Percentiles rank a stretch among this genome's conserved stretches.
phyloP scores from a whole-genome alignment of 768 basidiomycete genomes.

The Terana coerulea region DNA sequence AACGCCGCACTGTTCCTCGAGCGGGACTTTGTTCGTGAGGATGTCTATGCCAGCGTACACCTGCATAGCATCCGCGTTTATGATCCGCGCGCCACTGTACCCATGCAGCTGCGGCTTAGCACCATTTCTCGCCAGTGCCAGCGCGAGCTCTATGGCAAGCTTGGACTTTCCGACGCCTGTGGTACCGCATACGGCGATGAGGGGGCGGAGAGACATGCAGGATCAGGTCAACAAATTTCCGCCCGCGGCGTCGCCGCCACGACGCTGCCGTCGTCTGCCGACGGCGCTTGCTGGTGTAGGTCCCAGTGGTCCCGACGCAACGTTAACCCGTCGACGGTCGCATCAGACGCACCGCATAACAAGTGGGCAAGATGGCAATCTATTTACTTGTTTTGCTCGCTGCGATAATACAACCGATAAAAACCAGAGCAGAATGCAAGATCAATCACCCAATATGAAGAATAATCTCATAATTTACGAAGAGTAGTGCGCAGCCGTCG shows the following conservation, averaged over 20 bases:
- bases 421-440: too few species aligned
- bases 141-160: constrained; percentile 84
- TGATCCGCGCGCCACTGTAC: constrained; percentile 67
- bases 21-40: constrained; percentile 90
- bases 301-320: too few species aligned
- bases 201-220: constrained; percentile 52
- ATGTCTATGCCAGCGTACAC: constrained; percentile 88
- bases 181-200: constrained; percentile 88
- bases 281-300: not conserved
- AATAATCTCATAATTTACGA: too few species aligned
- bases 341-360: too few species aligned
- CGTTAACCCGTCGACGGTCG: too few species aligned
- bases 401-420: too few species aligned
- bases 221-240: not conserved
- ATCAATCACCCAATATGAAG: too few species aligned
- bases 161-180: constrained; percentile 97
- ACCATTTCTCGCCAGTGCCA: constrained; percentile 29
- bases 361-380: too few species aligned
- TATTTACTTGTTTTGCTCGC: too few species aligned
- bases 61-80: constrained; percentile 99
- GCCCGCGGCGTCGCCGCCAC: not conserved
- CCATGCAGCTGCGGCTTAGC: constrained; percentile 17
- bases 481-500: too few species aligned
- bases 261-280: not conserved
- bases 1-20: constrained; percentile 71